phyloP scores from a whole-genome alignment of 2,329 filamentous ascomycete species.

The Fusarium papillatum region DNA sequence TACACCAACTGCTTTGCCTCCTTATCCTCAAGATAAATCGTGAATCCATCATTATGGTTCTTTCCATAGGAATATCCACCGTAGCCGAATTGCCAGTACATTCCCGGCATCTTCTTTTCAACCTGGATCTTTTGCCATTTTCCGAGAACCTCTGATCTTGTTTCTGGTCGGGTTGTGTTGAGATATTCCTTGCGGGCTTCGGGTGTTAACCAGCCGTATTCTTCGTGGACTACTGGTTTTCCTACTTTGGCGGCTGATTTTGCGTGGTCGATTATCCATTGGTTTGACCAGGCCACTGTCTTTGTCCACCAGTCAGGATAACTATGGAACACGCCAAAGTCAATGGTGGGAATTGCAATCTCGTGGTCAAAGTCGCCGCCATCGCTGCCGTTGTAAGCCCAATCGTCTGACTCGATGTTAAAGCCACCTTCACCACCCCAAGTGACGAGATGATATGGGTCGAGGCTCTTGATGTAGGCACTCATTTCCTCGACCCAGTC shows the following conservation, averaged over 20 bases:
- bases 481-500: conserved; percentile 71
- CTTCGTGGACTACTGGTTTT: conserved; percentile 67
- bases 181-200: conserved; percentile 58
- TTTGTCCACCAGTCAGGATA: conserved; percentile 71
- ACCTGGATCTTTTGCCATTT: conserved; percentile 64
- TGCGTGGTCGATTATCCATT: conserved; percentile 69
- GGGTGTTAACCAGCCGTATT: conserved; percentile 60
- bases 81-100: conserved; percentile 71
- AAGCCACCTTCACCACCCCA: conserved; percentile 72
- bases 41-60: conserved; percentile 70
- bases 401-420: conserved; percentile 58
- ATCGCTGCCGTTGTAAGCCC: conserved; percentile 61
- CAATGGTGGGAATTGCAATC: conserved; percentile 57
- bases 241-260: conserved; percentile 51
- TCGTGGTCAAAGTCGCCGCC: conserved; percentile 69
- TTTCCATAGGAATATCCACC: conserved; percentile 64
- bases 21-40: conserved; percentile 65
- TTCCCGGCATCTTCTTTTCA: conserved; percentile 63
- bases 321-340: conserved; percentile 68
- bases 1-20: conserved; percentile 60
- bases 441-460: conserved; percentile 71
- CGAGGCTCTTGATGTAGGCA: conserved; percentile 72
- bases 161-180: conserved; percentile 56
- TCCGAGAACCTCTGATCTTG: conserved; percentile 60
- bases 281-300: conserved; percentile 64